Percentiles rank a stretch among this genome's conserved stretches.
Evolutionary conservation across 495 filamentous ascomycete species (phyloP).

Genomic region (Mytilinidion resinicola): DNA sequence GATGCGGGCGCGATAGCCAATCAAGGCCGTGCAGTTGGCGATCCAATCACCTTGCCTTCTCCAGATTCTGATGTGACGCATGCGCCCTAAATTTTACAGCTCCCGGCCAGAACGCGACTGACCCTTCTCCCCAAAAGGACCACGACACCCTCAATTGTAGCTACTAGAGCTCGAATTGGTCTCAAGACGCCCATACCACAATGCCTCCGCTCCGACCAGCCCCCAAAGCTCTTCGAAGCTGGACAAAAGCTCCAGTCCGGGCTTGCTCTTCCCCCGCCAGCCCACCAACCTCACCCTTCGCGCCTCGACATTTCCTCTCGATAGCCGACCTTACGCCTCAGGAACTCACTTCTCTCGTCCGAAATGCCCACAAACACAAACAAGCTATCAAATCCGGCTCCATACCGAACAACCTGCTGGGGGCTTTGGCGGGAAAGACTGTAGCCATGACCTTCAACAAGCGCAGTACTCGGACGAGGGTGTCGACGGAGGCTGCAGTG

Average conservation of each 20-base stretch:
- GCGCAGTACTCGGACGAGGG: conserved; percentile 82
- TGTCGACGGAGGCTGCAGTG: conserved; percentile 86
- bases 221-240: conserved; percentile 18
- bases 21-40: too few relatives aligned
- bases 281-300: conserved; percentile 31
- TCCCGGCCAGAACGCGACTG: too few relatives aligned
- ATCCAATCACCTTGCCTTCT: too few relatives aligned
- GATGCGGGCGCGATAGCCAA: too few relatives aligned
- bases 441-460: conserved; percentile 96
- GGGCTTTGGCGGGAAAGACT: conserved; percentile 63
- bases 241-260: conserved; percentile 15
- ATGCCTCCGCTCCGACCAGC: conserved; percentile 23
- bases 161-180: too few relatives aligned
- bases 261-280: conserved; percentile 15
- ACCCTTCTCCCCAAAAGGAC: too few relatives aligned
- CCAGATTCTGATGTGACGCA: too few relatives aligned
- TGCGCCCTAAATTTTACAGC: too few relatives aligned
- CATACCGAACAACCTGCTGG: conserved; percentile 50
- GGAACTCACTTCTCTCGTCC: conserved; percentile 75
- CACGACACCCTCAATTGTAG: too few relatives aligned
- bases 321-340: conserved; percentile 74
- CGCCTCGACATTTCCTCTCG: conserved; percentile 68
- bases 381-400: conserved; percentile 65
- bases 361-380: conserved; percentile 73
- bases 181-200: neutral